Evolutionary conservation across 2,329 filamentous ascomycete species (phyloP).

Genomic region (Claviceps monticola): DNA sequence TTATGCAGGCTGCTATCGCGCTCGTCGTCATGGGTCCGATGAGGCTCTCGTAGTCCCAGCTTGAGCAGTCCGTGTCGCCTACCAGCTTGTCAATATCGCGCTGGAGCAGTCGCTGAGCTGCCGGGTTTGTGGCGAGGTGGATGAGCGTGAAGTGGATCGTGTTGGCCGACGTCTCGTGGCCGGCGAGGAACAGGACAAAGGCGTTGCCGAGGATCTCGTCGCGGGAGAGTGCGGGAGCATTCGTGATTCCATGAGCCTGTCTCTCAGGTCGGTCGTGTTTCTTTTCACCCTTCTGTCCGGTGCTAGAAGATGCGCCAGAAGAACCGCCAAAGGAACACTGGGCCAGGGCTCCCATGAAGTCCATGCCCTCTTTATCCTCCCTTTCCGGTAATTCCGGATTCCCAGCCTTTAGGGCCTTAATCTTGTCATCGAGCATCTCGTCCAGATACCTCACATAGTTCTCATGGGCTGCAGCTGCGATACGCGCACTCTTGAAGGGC

Average conservation of each 20-base stretch:
- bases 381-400: not conserved
- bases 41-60: conserved; percentile 59
- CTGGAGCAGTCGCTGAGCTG: conserved; percentile 52
- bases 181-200: conserved; percentile 55
- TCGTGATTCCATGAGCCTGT: conserved; percentile 9
- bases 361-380: conserved; percentile 32
- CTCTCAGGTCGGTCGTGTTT: conserved; percentile 13
- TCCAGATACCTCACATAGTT: conserved; percentile 59
- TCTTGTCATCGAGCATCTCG: conserved; percentile 51
- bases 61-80: conserved; percentile 37
- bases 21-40: conserved; percentile 53
- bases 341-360: conserved; percentile 35
- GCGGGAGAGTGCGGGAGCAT: conserved; percentile 32
- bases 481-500: conserved; percentile 36
- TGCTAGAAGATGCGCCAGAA: not conserved
- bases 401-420: conserved; percentile 20
- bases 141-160: conserved; percentile 58
- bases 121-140: conserved; percentile 51
- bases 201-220: conserved; percentile 61
- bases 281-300: conserved; percentile 15
- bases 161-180: conserved; percentile 71
- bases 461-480: conserved; percentile 37
- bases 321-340: conserved; percentile 2
- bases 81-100: conserved; percentile 54
- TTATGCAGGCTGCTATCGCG: conserved; percentile 61